Conservation (phyloP, 768 basidiomycete genomes). For the Crucibulum laeve region DNA sequence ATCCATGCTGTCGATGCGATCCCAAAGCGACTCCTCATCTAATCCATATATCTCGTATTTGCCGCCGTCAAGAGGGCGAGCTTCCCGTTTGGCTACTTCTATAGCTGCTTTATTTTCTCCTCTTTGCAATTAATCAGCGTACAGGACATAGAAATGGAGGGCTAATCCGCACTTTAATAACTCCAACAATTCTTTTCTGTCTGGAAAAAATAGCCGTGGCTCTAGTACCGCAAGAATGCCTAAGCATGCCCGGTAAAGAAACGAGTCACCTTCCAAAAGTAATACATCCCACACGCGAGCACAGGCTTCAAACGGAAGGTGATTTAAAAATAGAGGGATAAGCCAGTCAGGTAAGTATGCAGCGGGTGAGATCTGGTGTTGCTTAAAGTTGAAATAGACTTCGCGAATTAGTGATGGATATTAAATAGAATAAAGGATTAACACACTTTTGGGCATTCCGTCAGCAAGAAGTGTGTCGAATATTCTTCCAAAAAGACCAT, state of each 20-base stretch:
- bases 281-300: slow-evolving; percentile 88
- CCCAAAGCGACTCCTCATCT: slow-evolving; percentile 84
- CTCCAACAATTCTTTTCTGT: slow-evolving; percentile 71
- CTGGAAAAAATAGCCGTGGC: slow-evolving; percentile 85
- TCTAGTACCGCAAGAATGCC: slow-evolving; percentile 81
- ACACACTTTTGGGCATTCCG: slow-evolving; percentile 87
- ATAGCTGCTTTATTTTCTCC: slow-evolving; percentile 81
- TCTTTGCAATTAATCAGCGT: slow-evolving; percentile 27
- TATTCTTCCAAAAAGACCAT: slow-evolving; percentile 46
- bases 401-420: slow-evolving; percentile 5
- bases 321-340: slow-evolving; percentile 73
- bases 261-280: slow-evolving; percentile 85
- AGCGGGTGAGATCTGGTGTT: slow-evolving; percentile 83
- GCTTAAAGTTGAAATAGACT: slow-evolving; percentile 96
- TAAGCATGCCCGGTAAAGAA: slow-evolving; percentile 82
- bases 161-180: slow-evolving; percentile 55
- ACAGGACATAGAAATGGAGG: slow-evolving; percentile 4
- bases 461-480: slow-evolving; percentile 91
- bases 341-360: slow-evolving; percentile 86
- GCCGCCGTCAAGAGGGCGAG: slow-evolving; percentile 55
- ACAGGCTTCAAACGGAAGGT: slow-evolving; percentile 88
- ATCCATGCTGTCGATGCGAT: slow-evolving; percentile 73
- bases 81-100: slow-evolving; percentile 77
- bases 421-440: not conserved
- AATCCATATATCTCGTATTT: slow-evolving; percentile 86